Base-by-base conservation (phyloP, 768 basidiomycete species). In the Rubroboletus satanas region DNA sequence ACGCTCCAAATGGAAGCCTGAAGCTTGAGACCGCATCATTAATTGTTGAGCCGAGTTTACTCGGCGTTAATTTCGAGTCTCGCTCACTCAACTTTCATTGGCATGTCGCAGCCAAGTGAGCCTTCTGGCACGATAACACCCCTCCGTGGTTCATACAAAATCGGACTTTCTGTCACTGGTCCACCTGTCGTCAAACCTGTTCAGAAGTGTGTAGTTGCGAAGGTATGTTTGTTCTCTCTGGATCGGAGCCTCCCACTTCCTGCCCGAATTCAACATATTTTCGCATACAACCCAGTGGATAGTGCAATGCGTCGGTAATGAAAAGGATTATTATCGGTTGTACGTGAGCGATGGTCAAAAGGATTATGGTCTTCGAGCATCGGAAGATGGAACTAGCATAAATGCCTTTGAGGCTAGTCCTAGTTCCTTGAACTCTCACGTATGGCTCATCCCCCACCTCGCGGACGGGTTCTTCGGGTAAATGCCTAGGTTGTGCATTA, bases 391-490 rank as follows among this genome's bases (percentile, higher is more conserved):
- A 29, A 52, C 35, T 15, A 32, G 41, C 29, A 51, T 55, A 2
- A 26, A 36, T 37, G 49, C 49, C 18, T 37, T 44, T 10, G 54
- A 52, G 17, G 43, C 49, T 7, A 37, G 11, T 21, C 42, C 49
- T 3, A 32, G 29, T 10, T 52, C 49, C 15, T 10, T 52, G 49
- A 12, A 21, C 23, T 52, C 49, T 11, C 54, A 55, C 14, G 49
- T 55, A 29, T 55, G 54, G 54, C 18, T 36, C 29, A 52, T 55
- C 9, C 49, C 49, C 17, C 35, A 14, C 7, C 49, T 55, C 5
- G 26, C 17, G 26, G 29, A n/a, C 8, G 49, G 15, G 4, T 55
- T 31, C 18, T 43, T 31, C 14, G 35, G 42, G 37, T 49, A 29
- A 18, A 18, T 21, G 37, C 35, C 10, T 44, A 8, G 17, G 17